Evolutionary conservation across 306 rosid genomes (phyloP).

Genomic region (Citrullus mucosospermus): DNA sequence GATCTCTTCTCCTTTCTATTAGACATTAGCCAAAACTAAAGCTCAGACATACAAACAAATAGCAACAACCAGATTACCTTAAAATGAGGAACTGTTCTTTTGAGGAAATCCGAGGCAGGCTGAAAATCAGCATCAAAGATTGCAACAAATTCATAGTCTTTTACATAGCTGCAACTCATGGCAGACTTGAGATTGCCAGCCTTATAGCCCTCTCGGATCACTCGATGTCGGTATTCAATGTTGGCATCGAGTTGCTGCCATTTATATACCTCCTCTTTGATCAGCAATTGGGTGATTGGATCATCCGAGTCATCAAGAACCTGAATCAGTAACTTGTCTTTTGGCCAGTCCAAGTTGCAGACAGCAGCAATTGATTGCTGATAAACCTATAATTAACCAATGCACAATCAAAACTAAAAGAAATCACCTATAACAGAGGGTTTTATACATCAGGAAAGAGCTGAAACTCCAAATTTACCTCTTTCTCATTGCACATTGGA

Average conservation of each 20-base stretch:
- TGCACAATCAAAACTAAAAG: background rate
- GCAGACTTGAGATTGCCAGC: conserved; percentile 82
- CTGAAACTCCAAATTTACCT: conserved; percentile 23
- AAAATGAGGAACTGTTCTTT: conserved; percentile 55
- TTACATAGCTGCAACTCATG: conserved; percentile 53
- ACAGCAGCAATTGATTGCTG: conserved; percentile 65
- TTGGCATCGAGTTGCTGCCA: conserved; percentile 57
- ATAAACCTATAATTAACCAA: conserved; percentile 39
- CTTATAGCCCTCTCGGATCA: conserved; percentile 54
- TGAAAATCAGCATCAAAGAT: conserved; percentile 76
- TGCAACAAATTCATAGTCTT: conserved; percentile 58
- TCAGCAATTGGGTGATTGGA: conserved; percentile 48
- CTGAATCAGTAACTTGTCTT: conserved; percentile 45
- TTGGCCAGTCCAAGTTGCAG: conserved; percentile 71
- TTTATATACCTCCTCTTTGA: conserved; percentile 45
- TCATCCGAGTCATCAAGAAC: conserved; percentile 72
- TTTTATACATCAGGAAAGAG: background rate
- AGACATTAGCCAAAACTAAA: background rate
- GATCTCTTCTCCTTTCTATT: background rate
- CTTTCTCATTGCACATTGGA: conserved; percentile 79
- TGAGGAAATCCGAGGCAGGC: conserved; percentile 53
- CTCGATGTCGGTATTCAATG: conserved; percentile 52
- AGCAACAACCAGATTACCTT: conserved; percentile 26
- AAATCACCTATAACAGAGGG: background rate
- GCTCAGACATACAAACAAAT: background rate